Conservation (phyloP, 2,329 filamentous ascomycete species). For the Akanthomyces dipterigenus region DNA sequence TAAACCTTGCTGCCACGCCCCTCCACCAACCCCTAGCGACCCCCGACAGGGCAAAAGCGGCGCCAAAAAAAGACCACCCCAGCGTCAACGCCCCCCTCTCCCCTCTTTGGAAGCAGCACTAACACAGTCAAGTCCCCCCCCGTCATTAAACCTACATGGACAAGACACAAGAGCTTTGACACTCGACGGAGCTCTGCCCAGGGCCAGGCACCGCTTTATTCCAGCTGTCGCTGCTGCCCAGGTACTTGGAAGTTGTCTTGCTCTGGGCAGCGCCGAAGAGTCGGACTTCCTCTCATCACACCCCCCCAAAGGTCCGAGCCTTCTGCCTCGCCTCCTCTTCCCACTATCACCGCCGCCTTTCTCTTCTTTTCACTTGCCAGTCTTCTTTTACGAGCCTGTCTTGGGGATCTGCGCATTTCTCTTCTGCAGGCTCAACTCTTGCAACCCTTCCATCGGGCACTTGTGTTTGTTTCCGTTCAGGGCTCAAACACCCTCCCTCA, state of each 20-base stretch:
- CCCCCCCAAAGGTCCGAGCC: neutral
- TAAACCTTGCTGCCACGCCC: neutral
- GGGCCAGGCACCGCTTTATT: neutral
- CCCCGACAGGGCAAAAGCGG: neutral
- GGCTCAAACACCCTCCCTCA: neutral
- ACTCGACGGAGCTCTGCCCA: neutral
- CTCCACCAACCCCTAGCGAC: neutral
- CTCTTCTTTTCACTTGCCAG: neutral
- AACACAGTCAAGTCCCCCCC: neutral
- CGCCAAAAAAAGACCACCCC: neutral
- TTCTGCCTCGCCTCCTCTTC: neutral
- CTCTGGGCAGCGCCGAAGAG: neutral
- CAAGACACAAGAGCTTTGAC: neutral
- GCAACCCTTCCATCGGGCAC: neutral
- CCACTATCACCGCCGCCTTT: neutral
- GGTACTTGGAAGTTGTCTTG: neutral
- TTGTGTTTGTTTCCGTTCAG: neutral
- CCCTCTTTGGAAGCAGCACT: neutral
- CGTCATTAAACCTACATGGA: neutral
- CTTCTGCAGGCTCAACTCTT: slow-evolving; percentile 2
- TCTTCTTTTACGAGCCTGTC: neutral
- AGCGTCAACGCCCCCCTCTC: neutral
- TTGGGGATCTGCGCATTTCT: neutral
- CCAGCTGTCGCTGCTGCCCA: neutral
- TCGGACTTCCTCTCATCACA: neutral